Evolutionary conservation across 139 green algal genomes (phyloP), one percentile per base, ranked within the genome.

Genomic region (Chlorella sp.): DNA sequence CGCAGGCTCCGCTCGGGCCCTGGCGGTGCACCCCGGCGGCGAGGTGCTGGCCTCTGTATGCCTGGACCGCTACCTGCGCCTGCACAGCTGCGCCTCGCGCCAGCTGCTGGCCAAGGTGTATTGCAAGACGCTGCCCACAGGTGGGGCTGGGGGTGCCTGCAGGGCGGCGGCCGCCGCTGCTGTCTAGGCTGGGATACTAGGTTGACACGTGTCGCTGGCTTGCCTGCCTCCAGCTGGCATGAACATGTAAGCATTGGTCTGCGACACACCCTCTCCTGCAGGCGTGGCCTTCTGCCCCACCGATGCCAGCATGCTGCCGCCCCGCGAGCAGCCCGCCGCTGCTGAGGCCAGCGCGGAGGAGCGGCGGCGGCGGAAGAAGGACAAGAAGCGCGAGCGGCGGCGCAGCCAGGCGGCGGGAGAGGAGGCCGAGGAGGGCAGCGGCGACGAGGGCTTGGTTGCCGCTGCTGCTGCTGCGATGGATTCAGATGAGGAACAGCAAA

Each of bases 21-120:
- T 97, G 38, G 76, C 74, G 4, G 44, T 93, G 64, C 87, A 96
- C 76, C 88, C 91, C 3, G 25, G 34, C 15, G 20, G 34, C 64
- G 78, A 85, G 5, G 20, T 93, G 34, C 71, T 97, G 28, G 94
- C 91, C 1, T 93, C 88, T 51, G 94, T 87, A 5, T 90, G 91
- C 1, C 81, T 97, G 51, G 94, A 97, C 82, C 87, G 94, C 32
- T 93, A 90, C 38, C 60, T 96, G 73, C 87, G 94, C 3, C 62
- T 97, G 34, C 88, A 97, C 85, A 68, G 75, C 80, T 88, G 89
- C 11, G 4, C 12, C 20, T 92, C 63, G 23, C 81, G 90, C 20
- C 51, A 83, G 80, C 80, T 76, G n/a, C 72, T 89, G 21, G 85
- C 67, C 34, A 91, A 91, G 74, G 85, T 91, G 1, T 95, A 96